These are phyloP conservation scores for peach (Prunus persica) DNA, from an alignment of 306 rosid species.

Conservation along the genomic window DNA sequence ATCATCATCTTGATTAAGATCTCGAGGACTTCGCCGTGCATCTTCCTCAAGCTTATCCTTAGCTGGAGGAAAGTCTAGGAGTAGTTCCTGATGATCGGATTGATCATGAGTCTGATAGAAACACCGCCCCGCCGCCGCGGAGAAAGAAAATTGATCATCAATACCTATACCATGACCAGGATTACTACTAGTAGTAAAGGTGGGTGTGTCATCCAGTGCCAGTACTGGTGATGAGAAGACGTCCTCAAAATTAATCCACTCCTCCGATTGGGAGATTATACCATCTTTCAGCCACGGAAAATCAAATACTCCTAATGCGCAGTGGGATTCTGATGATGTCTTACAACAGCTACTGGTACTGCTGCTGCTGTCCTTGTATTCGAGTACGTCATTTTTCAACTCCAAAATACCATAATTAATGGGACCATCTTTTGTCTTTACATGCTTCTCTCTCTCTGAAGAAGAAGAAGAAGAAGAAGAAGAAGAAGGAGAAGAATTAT, in stretches of 20 bases:
- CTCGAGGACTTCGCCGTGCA: constrained; percentile 29
- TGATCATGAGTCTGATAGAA: constrained; percentile 32
- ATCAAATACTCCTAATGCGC: constrained; percentile 64
- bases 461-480: neutral
- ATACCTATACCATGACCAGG: constrained; percentile 7
- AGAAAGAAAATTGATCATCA: constrained; percentile 28
- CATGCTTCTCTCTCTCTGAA: constrained; percentile 18
- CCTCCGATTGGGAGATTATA: constrained; percentile 47
- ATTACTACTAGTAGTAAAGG: constrained; percentile 6
- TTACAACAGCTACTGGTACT: constrained; percentile 8
- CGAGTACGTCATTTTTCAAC: neutral
- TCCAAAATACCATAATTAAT: neutral
- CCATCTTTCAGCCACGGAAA: constrained; percentile 96
- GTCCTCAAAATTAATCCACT: constrained; percentile 54
- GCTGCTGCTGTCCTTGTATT: constrained; percentile 13
- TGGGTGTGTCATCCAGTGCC: neutral
- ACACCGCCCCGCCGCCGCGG: constrained; percentile 14
- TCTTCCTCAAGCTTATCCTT: constrained; percentile 33
- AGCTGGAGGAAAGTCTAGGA: constrained; percentile 25
- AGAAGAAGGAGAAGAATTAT: neutral
- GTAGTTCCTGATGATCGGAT: neutral
- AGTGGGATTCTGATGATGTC: constrained; percentile 25
- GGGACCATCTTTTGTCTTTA: constrained; percentile 24
- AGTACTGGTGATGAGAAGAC: constrained; percentile 44
- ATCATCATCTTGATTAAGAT: constrained; percentile 20